phyloP scores from a whole-genome alignment of 2,329 filamentous ascomycete species.

The Apiospora aurea region DNA sequence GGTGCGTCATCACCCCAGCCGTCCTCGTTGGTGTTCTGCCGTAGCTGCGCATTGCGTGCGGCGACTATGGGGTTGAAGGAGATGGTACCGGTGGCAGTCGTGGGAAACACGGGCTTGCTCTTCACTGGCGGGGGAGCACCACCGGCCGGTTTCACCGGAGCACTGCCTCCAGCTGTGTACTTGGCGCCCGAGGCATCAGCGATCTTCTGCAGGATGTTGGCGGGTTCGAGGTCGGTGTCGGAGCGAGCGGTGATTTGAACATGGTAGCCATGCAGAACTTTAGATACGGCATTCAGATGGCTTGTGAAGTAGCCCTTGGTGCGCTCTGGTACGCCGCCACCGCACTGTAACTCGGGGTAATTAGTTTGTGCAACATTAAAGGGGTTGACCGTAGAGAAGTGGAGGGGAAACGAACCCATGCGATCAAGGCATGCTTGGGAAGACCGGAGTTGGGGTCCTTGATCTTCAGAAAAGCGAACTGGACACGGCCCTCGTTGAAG shows the following conservation, averaged over 20 bases:
- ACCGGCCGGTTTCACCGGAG: conserved; percentile 55
- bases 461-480: conserved; percentile 96
- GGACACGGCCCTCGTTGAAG: conserved; percentile 94
- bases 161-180: conserved; percentile 76
- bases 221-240: conserved; percentile 85
- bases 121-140: conserved; percentile 75
- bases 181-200: conserved; percentile 94
- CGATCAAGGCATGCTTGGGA: conserved; percentile 91
- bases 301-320: conserved; percentile 99
- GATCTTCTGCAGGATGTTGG: conserved; percentile 90
- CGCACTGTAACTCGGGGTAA: conserved; percentile 63
- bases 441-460: conserved; percentile 91
- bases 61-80: conserved; percentile 74
- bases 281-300: conserved; percentile 87
- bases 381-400: conserved; percentile 16
- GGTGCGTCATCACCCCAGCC: conserved; percentile 96
- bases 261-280: conserved; percentile 95
- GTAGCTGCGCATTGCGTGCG: conserved; percentile 65
- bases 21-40: conserved; percentile 72
- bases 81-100: conserved; percentile 68
- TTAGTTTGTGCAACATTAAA: conserved; percentile 23
- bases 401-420: conserved; percentile 66
- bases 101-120: conserved; percentile 91
- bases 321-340: conserved; percentile 95
- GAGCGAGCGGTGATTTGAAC: conserved; percentile 96